phyloP scores from a whole-genome alignment of 2,329 filamentous ascomycete genomes.

The Sporothrix mexicana region DNA sequence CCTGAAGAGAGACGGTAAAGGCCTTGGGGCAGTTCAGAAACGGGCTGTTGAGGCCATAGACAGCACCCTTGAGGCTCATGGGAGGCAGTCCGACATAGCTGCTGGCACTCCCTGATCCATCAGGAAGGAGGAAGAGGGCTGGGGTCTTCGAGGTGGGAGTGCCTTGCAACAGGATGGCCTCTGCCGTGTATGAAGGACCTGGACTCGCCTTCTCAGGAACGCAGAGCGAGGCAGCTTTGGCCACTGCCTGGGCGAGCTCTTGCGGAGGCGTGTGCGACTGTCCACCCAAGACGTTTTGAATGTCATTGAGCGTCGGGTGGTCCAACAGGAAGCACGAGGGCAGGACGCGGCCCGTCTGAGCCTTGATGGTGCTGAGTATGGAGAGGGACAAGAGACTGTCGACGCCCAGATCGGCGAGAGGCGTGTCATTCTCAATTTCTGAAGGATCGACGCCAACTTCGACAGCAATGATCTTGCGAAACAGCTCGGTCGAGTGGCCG shows the following conservation, averaged over 20 bases:
- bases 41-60: constrained; percentile 31
- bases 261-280: constrained; percentile 9
- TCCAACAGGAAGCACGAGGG: background rate
- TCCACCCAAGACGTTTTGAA: background rate
- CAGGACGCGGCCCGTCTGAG: background rate
- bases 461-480: constrained; percentile 26
- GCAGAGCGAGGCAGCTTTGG: background rate
- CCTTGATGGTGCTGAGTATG: constrained; percentile 12
- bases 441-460: constrained; percentile 7
- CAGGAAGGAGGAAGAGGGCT: constrained; percentile 18
- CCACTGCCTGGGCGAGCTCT: constrained; percentile 3
- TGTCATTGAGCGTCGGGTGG: constrained; percentile 10
- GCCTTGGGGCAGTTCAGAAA: constrained; percentile 1
- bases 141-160: background rate
- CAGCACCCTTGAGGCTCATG: constrained; percentile 15
- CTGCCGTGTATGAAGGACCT: background rate
- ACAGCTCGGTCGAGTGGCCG: constrained; percentile 1
- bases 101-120: constrained; percentile 26
- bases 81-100: constrained; percentile 24
- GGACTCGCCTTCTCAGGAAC: background rate
- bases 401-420: background rate
- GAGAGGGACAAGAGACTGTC: constrained; percentile 18
- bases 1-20: constrained; percentile 11
- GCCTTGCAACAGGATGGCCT: constrained; percentile 13
- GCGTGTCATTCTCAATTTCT: constrained; percentile 15